These are phyloP conservation scores for Climacium dendroides DNA, from an alignment of 225 moss, liverwort and hornwort species.

Conservation along the genomic window DNA sequence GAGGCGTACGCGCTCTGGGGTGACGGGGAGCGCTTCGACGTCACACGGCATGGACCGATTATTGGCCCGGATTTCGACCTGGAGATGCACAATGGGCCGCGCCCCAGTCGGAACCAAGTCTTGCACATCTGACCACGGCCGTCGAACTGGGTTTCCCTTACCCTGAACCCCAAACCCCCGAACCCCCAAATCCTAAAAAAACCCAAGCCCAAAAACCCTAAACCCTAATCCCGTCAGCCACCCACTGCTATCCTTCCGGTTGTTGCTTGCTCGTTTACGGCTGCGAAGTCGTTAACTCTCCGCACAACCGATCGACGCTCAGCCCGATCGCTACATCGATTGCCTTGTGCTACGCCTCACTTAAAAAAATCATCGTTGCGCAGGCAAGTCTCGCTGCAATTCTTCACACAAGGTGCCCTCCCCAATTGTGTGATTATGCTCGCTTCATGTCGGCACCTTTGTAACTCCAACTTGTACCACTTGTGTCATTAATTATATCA, in stretches of 20 bases:
- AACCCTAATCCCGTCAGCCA: not conserved
- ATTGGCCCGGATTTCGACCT: not conserved
- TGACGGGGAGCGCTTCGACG: slow-evolving; percentile 34
- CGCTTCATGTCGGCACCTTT: not conserved
- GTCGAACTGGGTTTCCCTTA: not conserved
- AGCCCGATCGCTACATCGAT: not conserved
- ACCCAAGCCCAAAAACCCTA: too few species aligned
- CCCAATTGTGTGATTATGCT: not conserved
- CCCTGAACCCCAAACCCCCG: too few species aligned
- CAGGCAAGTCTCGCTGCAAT: not conserved
- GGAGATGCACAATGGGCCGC: not conserved
- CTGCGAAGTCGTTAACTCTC: not conserved
- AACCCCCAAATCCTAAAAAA: too few species aligned
- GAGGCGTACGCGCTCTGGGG: slow-evolving; percentile 48
- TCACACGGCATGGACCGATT: not conserved
- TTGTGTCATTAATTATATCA: not conserved
- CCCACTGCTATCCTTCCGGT: not conserved
- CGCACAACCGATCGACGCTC: not conserved
- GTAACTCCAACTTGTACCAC: not conserved
- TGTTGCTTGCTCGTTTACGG: not conserved
- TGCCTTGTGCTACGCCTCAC: not conserved
- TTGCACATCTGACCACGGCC: slow-evolving; percentile 7
- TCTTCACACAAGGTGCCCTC: not conserved
- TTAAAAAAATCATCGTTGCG: not conserved
- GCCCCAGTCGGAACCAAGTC: not conserved